Evolutionary conservation across 768 basidiomycete species (phyloP).

Genomic region (Suillus variegatus): DNA sequence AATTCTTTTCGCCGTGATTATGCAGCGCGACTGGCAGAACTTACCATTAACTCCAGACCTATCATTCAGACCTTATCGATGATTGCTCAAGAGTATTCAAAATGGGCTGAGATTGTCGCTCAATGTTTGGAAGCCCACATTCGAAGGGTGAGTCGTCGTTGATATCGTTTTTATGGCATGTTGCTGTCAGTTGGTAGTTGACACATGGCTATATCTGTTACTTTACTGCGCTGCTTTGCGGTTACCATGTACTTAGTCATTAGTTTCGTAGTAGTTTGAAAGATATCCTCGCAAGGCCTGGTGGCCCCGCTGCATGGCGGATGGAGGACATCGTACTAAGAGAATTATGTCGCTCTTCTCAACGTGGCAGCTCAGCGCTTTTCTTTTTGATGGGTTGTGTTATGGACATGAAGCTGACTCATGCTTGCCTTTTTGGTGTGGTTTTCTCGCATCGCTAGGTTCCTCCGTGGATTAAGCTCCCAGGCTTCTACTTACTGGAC

Average conservation of each 20-base stretch:
- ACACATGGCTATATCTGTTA: slow-evolving; percentile 25
- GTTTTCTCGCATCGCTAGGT: slow-evolving; percentile 54
- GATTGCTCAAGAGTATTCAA: slow-evolving; percentile 84
- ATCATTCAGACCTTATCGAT: slow-evolving; percentile 93
- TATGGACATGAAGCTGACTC: slow-evolving; percentile 62
- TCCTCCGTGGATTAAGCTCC: slow-evolving; percentile 86
- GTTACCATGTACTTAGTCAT: slow-evolving; percentile 46
- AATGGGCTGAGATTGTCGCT: slow-evolving; percentile 77
- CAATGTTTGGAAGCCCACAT: slow-evolving; percentile 86
- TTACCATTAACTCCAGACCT: slow-evolving; percentile 93
- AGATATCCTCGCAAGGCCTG: slow-evolving; percentile 37
- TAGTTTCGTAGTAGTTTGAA: slow-evolving; percentile 44
- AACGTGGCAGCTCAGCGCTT: slow-evolving; percentile 27
- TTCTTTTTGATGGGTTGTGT: slow-evolving; percentile 33
- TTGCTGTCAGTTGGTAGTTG: slow-evolving; percentile 30
- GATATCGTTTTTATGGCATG: slow-evolving; percentile 20
- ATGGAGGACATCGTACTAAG: slow-evolving; percentile 37
- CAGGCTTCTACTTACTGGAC: slow-evolving; percentile 92
- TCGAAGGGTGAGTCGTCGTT: slow-evolving; percentile 71
- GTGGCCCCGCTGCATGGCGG: slow-evolving; percentile 37
- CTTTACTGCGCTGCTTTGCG: slow-evolving; percentile 26
- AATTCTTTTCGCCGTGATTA: slow-evolving; percentile 81
- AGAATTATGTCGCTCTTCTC: slow-evolving; percentile 33
- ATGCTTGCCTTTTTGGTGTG: slow-evolving; percentile 40
- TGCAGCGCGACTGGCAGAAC: slow-evolving; percentile 66